A percentile compares a stretch with the other conserved stretches of the same genome.
Evolutionary conservation across 805 yeast genomes (phyloP).

Genomic region (Kregervanrija pseudodelftensis): DNA sequence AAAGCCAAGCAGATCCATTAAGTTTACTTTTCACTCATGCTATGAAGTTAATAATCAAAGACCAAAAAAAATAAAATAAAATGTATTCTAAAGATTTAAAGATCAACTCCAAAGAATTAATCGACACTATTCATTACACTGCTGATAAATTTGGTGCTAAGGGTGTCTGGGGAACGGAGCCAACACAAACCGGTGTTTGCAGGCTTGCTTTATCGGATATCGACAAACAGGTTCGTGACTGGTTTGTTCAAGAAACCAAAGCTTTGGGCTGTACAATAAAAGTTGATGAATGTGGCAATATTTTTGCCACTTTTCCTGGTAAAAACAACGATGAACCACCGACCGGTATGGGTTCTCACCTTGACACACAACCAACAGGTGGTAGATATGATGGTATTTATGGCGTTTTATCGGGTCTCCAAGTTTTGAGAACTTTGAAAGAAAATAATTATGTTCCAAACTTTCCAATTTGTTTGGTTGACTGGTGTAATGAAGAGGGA

Average conservation of each 20-base stretch:
- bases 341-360: constrained; percentile 65
- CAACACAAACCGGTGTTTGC: constrained; percentile 61
- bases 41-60: neutral
- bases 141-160: constrained; percentile 54
- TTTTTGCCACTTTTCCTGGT: constrained; percentile 61
- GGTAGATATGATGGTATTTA: constrained; percentile 70
- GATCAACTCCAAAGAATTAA: constrained; percentile 22
- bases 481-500: constrained; percentile 78
- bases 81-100: constrained; percentile 7
- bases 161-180: constrained; percentile 48
- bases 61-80: neutral
- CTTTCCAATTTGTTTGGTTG: constrained; percentile 55
- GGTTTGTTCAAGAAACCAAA: constrained; percentile 51
- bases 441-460: constrained; percentile 54
- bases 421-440: constrained; percentile 57
- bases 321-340: constrained; percentile 37
- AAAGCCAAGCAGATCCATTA: too few species aligned
- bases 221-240: constrained; percentile 58
- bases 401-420: constrained; percentile 63
- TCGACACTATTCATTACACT: constrained; percentile 56
- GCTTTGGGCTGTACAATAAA: constrained; percentile 50
- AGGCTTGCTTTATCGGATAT: constrained; percentile 55
- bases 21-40: neutral
- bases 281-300: constrained; percentile 61
- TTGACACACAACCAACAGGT: constrained; percentile 75